A percentile compares a stretch with the other conserved stretches of the same genome.
These are phyloP conservation scores for Epichloe coenophiala DNA, from an alignment of 2,329 filamentous ascomycete species.

Conservation along the genomic window DNA sequence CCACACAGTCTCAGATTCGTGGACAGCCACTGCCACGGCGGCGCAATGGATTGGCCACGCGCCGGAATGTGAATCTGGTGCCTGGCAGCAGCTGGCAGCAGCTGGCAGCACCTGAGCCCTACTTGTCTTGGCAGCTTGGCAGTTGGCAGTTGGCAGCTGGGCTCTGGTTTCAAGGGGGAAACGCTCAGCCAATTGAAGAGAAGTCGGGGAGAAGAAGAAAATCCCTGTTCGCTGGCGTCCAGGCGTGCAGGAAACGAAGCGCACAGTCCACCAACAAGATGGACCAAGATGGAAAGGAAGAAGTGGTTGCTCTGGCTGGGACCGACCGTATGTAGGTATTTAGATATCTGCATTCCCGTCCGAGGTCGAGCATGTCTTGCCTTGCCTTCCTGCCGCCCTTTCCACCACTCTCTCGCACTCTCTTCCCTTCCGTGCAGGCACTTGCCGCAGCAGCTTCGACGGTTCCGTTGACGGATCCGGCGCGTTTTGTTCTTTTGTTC, in stretches of 20 bases:
- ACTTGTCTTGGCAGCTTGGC: too few species aligned
- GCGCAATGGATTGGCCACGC: not conserved
- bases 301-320: too few species aligned
- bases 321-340: constrained; percentile 4
- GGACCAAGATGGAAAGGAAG: too few species aligned
- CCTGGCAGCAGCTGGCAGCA: too few species aligned
- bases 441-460: not conserved
- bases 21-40: not conserved
- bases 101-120: too few species aligned
- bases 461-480: constrained; percentile 3
- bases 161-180: too few species aligned
- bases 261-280: too few species aligned
- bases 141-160: too few species aligned
- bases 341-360: constrained; percentile 10
- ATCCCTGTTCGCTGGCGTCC: too few species aligned
- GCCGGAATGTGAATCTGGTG: not conserved
- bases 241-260: too few species aligned
- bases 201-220: too few species aligned
- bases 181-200: too few species aligned
- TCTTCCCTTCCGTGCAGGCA: constrained; percentile 3
- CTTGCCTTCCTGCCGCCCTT: not conserved
- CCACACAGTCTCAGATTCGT: constrained; percentile 4
- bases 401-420: not conserved
- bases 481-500: not conserved
- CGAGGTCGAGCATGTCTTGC: not conserved